Evolutionary conservation across 2,329 filamentous ascomycete species (phyloP).

Genomic region (Xylaria sp.): DNA sequence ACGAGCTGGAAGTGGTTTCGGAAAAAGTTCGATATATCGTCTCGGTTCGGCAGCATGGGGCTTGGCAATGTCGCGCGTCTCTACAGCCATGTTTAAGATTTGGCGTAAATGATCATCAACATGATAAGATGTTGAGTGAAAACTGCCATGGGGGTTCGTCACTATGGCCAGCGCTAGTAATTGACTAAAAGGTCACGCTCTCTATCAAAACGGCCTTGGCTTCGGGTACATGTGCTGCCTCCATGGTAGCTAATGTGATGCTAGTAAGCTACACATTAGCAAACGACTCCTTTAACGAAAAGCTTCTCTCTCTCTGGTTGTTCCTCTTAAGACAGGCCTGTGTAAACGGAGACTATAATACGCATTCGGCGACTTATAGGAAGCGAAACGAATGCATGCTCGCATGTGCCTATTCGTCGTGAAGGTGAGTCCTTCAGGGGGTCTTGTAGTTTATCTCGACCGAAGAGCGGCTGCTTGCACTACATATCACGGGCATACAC

Average conservation of each 20-base stretch:
- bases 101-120: conserved; percentile 16
- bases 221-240: neutral
- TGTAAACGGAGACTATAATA: neutral
- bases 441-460: conserved; percentile 24
- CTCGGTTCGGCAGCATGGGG: conserved; percentile 32
- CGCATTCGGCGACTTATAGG: conserved; percentile 5
- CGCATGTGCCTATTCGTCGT: neutral
- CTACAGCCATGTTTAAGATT: conserved; percentile 37
- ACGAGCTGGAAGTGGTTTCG: conserved; percentile 35
- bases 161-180: neutral
- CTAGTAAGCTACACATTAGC: conserved; percentile 1
- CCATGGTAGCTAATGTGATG: neutral
- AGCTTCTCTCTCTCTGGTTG: neutral
- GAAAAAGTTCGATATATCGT: conserved; percentile 38
- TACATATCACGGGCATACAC: conserved; percentile 17
- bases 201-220: conserved; percentile 11
- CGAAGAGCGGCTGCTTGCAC: conserved; percentile 10
- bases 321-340: neutral
- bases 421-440: conserved; percentile 1
- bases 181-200: neutral
- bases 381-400: conserved; percentile 18
- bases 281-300: neutral
- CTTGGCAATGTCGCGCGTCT: conserved; percentile 35
- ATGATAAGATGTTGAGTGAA: conserved; percentile 13
- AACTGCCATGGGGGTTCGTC: neutral